Evolutionary conservation across 768 basidiomycete genomes (phyloP).

Genomic region (Kwoniella sp.): DNA sequence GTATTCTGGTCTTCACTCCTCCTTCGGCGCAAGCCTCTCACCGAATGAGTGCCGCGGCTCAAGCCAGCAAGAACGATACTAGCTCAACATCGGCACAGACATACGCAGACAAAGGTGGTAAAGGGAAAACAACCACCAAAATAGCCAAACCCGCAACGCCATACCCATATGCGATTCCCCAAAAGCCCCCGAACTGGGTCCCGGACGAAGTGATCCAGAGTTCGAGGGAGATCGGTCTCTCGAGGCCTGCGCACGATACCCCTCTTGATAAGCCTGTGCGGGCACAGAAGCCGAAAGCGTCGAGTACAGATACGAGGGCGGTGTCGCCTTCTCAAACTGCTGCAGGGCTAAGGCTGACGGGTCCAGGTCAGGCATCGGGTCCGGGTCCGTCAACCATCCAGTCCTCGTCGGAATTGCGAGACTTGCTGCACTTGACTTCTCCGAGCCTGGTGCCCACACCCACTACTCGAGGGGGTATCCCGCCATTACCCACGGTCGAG

Average conservation of each 20-base stretch:
- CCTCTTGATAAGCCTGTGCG: neutral
- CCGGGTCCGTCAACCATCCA: no score
- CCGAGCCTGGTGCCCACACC: no score
- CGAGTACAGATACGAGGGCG: neutral
- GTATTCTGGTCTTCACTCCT: neutral
- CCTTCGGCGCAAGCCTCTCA: neutral
- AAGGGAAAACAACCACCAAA: neutral
- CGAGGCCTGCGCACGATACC: neutral
- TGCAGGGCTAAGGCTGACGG: no score
- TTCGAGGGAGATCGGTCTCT: conserved; percentile 9
- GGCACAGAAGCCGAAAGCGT: neutral
- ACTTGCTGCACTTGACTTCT: no score
- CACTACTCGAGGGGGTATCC: conserved; percentile 14
- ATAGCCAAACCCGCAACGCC: conserved; percentile 15
- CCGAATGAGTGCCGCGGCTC: neutral
- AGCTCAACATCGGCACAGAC: no score
- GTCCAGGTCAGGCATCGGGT: neutral
- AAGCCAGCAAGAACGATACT: no score
- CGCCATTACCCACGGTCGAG: conserved; percentile 8
- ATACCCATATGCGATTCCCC: conserved; percentile 4
- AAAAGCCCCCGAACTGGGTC: conserved; percentile 6
- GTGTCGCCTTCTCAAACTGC: no score
- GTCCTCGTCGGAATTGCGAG: no score
- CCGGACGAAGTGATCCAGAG: conserved; percentile 8
- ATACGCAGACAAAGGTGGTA: no score